Base-by-base conservation (phyloP, 345 rosid genomes). In the Lagerstroemia speciosa region DNA sequence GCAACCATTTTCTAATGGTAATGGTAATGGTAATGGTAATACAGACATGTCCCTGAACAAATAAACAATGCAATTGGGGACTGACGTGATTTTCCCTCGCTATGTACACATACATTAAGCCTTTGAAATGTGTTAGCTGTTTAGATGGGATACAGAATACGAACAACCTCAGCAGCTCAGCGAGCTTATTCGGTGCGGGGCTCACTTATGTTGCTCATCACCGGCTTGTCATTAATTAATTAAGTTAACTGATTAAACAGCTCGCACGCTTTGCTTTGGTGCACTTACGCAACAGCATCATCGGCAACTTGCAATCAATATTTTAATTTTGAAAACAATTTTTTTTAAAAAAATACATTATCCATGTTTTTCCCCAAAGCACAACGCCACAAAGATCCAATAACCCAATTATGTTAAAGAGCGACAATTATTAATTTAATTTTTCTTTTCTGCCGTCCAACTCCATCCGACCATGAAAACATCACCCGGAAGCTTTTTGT, bases 401-500 rank as follows among this genome's bases (percentile, higher is more conserved):
- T 8, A 31, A n/a, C 19, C 15, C 15, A 14, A 26, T 20, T 11
- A 26, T 55, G 61, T 24, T 31, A 55, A 26, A n/a, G 15, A 55
- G 61, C 29, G 61, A 55, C 14, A 22, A 9, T 14, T 20, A 26
- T 55, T n/a, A n/a, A 19, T 55, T 36, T 36, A 4, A 24, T 43
- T n/a, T 53, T 66, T 45, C 19, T 43, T 0, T 15, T 19, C 38
- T 69, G 61, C 81, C 79, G 78, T 72, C 85, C 77, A 58, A 64
- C 46, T 63, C 73, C 34, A 17, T 43, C 57, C 69, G 30, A 30
- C 75, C 73, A 67, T 53, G 70, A 62, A 32, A 22, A 46, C 72
- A 78, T 76, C 64, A 53, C 55, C 78, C 73, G 22, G 72, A 75
- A 69, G 16, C 9, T 29, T 70, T 55, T 64, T 77, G 67, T 70